Percentiles rank a stretch among this genome's conserved stretches.
phyloP scores from a whole-genome alignment of 2,329 filamentous ascomycete species.

The Botrytis tulipae region DNA sequence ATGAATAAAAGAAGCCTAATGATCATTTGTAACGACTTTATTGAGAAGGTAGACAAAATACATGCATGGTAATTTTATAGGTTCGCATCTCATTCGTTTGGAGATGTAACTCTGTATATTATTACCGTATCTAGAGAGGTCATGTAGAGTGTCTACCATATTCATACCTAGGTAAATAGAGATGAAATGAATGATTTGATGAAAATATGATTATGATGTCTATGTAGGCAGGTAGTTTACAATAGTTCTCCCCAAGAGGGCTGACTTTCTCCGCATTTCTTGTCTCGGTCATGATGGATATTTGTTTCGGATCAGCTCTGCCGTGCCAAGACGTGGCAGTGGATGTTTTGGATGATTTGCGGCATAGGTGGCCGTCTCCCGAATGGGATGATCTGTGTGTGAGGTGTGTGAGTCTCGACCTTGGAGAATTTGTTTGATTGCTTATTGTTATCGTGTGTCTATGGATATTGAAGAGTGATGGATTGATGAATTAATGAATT shows the following conservation, averaged over 20 bases:
- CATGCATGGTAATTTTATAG: conserved; percentile 5
- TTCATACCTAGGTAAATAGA: conserved; percentile 6
- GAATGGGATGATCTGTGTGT: background rate
- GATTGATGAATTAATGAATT: background rate
- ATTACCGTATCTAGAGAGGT: conserved; percentile 5
- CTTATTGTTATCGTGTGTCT: background rate
- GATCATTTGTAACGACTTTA: conserved; percentile 17
- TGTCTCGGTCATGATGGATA: background rate
- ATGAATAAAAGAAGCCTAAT: conserved; percentile 16
- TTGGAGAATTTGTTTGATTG: background rate
- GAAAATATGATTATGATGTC: background rate
- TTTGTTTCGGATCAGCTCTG: background rate
- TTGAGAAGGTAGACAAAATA: background rate
- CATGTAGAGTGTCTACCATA: conserved; percentile 1
- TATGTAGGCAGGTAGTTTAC: background rate
- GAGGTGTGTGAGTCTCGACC: background rate
- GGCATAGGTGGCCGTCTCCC: background rate
- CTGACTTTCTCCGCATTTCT: background rate
- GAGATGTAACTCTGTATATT: conserved; percentile 3
- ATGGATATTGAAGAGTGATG: background rate
- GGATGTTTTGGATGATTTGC: background rate
- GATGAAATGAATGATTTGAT: conserved; percentile 14
- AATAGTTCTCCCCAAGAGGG: background rate
- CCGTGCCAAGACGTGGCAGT: background rate
- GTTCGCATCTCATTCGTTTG: background rate